Percentiles rank a stretch among this genome's conserved stretches.
phyloP scores from a whole-genome alignment of 768 basidiomycete genomes.

The Sutorius australiensis region DNA sequence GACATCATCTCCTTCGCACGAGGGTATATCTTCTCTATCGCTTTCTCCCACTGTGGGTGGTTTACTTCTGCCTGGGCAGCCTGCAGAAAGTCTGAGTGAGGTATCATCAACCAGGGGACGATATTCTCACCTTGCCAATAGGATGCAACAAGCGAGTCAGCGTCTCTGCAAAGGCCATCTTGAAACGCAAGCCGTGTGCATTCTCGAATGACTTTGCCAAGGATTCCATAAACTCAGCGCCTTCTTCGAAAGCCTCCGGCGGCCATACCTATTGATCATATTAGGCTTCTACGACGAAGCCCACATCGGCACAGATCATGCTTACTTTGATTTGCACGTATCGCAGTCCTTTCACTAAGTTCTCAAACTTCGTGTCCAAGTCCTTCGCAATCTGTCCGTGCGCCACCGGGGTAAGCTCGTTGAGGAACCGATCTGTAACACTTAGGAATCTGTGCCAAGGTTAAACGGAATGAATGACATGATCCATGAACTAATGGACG shows the following conservation, averaged over 20 bases:
- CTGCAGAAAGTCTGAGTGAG: slow-evolving; percentile 34
- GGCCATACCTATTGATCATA: slow-evolving; percentile 71
- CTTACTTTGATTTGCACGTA: slow-evolving; percentile 79
- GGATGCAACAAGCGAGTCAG: slow-evolving; percentile 77
- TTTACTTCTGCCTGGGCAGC: slow-evolving; percentile 96
- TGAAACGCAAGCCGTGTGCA: slow-evolving; percentile 79
- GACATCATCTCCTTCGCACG: slow-evolving; percentile 81
- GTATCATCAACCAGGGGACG: background rate
- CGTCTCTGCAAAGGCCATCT: slow-evolving; percentile 81
- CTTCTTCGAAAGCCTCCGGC: slow-evolving; percentile 88
- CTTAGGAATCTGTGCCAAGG: slow-evolving; percentile 64
- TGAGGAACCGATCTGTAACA: slow-evolving; percentile 88
- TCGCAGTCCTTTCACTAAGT: slow-evolving; percentile 74
- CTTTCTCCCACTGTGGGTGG: slow-evolving; percentile 91
- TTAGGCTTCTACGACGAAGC: background rate
- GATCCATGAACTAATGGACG: background rate
- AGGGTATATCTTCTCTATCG: slow-evolving; percentile 78
- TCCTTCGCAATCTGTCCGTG: slow-evolving; percentile 79
- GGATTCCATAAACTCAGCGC: slow-evolving; percentile 84
- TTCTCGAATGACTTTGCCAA: slow-evolving; percentile 80
- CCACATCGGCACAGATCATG: background rate
- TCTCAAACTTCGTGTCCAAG: slow-evolving; percentile 76
- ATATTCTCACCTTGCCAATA: slow-evolving; percentile 66
- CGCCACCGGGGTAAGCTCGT: slow-evolving; percentile 71
- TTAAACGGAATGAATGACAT: background rate